Base-by-base conservation (phyloP, 768 basidiomycete species). In the Sutorius australiensis region DNA sequence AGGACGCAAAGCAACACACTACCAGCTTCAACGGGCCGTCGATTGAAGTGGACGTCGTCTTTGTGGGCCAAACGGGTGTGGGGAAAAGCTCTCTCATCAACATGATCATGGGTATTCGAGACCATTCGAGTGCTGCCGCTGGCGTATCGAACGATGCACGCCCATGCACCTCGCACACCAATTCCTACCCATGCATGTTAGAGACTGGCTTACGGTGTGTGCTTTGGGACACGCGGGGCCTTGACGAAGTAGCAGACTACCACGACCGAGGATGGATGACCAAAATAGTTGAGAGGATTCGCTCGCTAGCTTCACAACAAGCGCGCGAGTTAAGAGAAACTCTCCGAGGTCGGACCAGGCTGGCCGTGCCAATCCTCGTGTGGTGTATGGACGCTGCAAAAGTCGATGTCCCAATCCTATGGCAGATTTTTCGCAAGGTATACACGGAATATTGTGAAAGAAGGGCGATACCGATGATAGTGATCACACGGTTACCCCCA, bases 171-270 rank as follows among this genome's bases (percentile, higher is more conserved):
- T 8, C 2, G 17, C 50, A 54, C 0, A 46, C 56, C 5, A 41
- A 21, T 24, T 12, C 46, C 6, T 65, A 66, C 40, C 2, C 37
- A 27, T n/a, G n/a, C n/a, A n/a, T n/a, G n/a, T 6, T 55, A 11
- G 60, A 9, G 21, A 5, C 42, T 6, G 51, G 36, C 28, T 16
- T 53, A 43, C 46, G 43, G 31, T 65, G 50, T 28, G 31, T 31
- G 14, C 65, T 66, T 16, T 66, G 64, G 64, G 64, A 66, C 42
- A 66, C 63, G 17, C 65, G 60, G 1, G 64, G 64, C 36, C 60
- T 66, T 17, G 51, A 62, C 16, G 64, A 66, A 56, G 63, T 56
- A 0, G 58, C 40, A 13, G 62, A 53, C 12, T 19, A 19, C 24
- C 33, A 19, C 12, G 44, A 46, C 36, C 56, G 54, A 8, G 5